Conservation (phyloP, 2,329 filamentous ascomycete species). For the Aspergillus versicolor region DNA sequence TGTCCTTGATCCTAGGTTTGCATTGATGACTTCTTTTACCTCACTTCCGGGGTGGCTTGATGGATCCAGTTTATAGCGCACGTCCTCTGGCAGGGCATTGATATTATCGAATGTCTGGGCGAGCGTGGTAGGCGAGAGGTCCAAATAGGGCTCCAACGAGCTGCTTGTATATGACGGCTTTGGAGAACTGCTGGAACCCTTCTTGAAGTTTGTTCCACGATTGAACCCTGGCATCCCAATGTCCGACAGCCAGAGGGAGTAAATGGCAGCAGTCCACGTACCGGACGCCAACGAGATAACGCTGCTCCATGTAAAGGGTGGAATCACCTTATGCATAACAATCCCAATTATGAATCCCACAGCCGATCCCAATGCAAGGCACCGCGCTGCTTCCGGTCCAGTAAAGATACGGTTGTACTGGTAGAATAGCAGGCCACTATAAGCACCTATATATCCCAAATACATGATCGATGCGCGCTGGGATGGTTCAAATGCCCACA, state of each 20-base stretch:
- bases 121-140: slow-evolving; percentile 12
- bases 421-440: slow-evolving; percentile 54
- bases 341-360: slow-evolving; percentile 46
- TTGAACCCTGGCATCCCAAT: slow-evolving; percentile 42
- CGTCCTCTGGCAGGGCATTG: slow-evolving; percentile 36
- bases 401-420: slow-evolving; percentile 55
- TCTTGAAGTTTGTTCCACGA: background rate
- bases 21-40: slow-evolving; percentile 41
- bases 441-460: slow-evolving; percentile 48
- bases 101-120: slow-evolving; percentile 14
- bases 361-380: slow-evolving; percentile 39
- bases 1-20: slow-evolving; percentile 30
- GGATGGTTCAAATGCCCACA: slow-evolving; percentile 51
- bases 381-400: slow-evolving; percentile 40
- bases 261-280: slow-evolving; percentile 53
- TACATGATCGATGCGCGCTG: slow-evolving; percentile 49
- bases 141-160: slow-evolving; percentile 22
- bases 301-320: slow-evolving; percentile 44
- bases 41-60: slow-evolving; percentile 44
- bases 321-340: slow-evolving; percentile 38
- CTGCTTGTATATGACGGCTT: slow-evolving; percentile 17
- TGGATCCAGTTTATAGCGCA: slow-evolving; percentile 41
- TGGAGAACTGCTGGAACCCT: background rate
- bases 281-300: slow-evolving; percentile 49
- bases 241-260: slow-evolving; percentile 48